Base-by-base conservation (phyloP, 345 rosid genomes). In the Psidium friedrichsthalianum region DNA sequence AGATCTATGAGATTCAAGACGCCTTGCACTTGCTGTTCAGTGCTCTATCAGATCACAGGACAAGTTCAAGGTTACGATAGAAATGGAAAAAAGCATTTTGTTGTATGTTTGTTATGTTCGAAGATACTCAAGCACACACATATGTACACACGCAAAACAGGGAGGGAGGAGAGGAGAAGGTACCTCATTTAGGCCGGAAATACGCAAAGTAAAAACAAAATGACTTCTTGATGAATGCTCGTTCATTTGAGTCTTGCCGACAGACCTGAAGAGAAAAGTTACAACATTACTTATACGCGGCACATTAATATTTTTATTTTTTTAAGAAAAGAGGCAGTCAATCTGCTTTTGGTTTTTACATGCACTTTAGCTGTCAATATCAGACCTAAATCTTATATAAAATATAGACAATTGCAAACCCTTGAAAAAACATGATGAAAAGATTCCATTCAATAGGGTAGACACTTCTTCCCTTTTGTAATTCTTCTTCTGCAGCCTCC, bases 171-270 rank as follows among this genome's bases (percentile, higher is more conserved):
- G 20, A 51, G 14, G 82, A 54, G 11, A 3, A 9, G 4, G 29
- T 92, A 96, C 99, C 98, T 95, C 98, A 56, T 97, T 97, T 74
- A 89, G 89, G 85, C 99, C 99, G 82, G 94, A 91, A 89, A 97
- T 96, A 84, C 91, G 89, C 89, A 97, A 87, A 6, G 98, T 96
- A 94, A 97, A 97, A 88, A 97, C 98, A 36, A 96, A 94, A 86
- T 97, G 99, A 89, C 99, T 96, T 92, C 98, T 94, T 12, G 99
- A 97, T 61, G 99, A 97, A 74, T 97, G 98, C 87, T 96, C 99
- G 4, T 97, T 97, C 98, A 97, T 94, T 58, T 95, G 96, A 1
- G 99, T 97, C 90, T 94, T 97, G 87, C 98, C 99, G 25, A 97
- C 98, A 25, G 99, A 94, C 90, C 99, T 97, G 91, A 85, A 56